Evolutionary conservation across 768 basidiomycete species (phyloP), one percentile per base, ranked within the genome.

Genomic region (Mycena olivaceomarginata): DNA sequence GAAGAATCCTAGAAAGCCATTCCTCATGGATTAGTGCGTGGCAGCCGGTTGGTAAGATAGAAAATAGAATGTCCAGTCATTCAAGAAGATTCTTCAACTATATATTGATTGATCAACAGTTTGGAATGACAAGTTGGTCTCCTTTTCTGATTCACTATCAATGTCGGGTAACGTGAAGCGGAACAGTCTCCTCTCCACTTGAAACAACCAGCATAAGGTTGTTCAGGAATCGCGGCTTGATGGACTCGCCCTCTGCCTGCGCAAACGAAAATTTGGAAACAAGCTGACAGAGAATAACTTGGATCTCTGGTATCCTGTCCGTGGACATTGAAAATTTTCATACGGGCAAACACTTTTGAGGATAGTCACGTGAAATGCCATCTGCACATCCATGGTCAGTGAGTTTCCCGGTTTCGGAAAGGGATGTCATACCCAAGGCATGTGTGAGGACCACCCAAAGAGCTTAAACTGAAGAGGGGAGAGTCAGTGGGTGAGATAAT

Each of bases 311-410:
- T 45, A 45, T 45, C 43, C 43, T 45, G 43, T 45, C 43, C 20
- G 66, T 31, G 31, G 10, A 8, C 62, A 45, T 45, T 45, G 57
- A 63, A 25, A 6, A 5, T 39, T 13, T 62, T 25, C 15, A 37
- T 39, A n/a, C 11, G 7, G 40, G 5, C 9, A 20, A 12, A 51
- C 43, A 22, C 18, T 31, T 10, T 13, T 20, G 25, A 22, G 20
- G 31, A 59, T n/a, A 18, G 59, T 62, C 41, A 71, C 70, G 59
- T 41, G 40, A 71, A 71, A 16, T 59, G 57, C 70, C 70, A 71
- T 40, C 70, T 71, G 31, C 12, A 60, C 20, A 25, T 13, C 25
- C 20, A 18, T 16, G 20, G 39, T n/a, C 4, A 53, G 31, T 18
- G 9, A 53, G 9, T 45, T 67, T 16, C 4, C n/a, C 18, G 16